phyloP scores from a whole-genome alignment of 2,329 filamentous ascomycete species.

The Claviceps pazoutovae region DNA sequence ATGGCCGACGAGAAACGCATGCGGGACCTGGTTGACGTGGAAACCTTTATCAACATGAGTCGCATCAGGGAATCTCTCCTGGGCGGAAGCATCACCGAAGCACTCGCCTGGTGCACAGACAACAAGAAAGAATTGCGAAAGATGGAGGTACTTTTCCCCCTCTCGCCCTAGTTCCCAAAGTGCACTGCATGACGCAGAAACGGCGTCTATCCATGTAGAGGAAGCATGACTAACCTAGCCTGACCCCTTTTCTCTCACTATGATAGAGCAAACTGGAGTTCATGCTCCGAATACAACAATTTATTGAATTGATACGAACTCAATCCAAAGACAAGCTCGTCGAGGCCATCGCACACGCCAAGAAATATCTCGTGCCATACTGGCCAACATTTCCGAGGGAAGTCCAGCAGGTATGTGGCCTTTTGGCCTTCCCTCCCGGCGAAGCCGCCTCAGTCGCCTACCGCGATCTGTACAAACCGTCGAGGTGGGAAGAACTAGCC shows the following conservation, averaged over 20 bases:
- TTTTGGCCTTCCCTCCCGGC: constrained; percentile 58
- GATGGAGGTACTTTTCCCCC: constrained; percentile 45
- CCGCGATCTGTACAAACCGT: constrained; percentile 52
- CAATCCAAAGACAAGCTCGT: constrained; percentile 48
- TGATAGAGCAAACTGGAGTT: constrained; percentile 71
- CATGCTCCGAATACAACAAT: constrained; percentile 85
- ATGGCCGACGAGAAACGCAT: constrained; percentile 66
- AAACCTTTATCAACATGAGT: constrained; percentile 74
- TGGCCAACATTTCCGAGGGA: constrained; percentile 53
- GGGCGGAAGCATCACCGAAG: constrained; percentile 59
- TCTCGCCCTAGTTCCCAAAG: neutral
- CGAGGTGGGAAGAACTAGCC: constrained; percentile 65
- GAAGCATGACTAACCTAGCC: no score
- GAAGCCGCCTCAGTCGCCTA: constrained; percentile 29
- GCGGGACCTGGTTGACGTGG: constrained; percentile 70
- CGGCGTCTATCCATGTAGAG: constrained; percentile 1
- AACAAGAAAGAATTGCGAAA: constrained; percentile 88
- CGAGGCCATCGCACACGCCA: constrained; percentile 71
- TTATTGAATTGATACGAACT: constrained; percentile 74
- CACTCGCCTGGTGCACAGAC: constrained; percentile 79
- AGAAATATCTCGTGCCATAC: constrained; percentile 64
- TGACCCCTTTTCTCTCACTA: neutral
- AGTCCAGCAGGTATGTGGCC: constrained; percentile 59
- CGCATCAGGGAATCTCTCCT: constrained; percentile 61
- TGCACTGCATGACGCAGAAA: neutral